Conservation (phyloP, 2,329 filamentous ascomycete genomes). For the Claviceps spartinae region DNA sequence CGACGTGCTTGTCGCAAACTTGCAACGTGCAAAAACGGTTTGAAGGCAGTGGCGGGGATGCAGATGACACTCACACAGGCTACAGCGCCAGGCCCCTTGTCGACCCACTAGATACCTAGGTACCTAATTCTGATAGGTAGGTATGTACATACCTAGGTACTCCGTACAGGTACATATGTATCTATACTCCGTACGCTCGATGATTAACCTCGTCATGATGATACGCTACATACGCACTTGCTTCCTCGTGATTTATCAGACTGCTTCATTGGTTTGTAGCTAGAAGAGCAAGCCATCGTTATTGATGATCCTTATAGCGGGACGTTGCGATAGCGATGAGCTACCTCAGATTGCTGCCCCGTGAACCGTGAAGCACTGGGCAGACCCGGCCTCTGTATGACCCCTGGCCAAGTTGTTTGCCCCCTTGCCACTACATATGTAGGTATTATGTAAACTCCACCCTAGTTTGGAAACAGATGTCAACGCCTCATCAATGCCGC, state of each 20-base stretch:
- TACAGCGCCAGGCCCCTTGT: background rate
- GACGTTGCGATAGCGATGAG: background rate
- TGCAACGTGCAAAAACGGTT: background rate
- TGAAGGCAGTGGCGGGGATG: background rate
- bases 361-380: background rate
- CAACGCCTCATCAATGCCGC: slow-evolving; percentile 7
- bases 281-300: background rate
- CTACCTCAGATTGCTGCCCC: background rate
- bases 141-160: background rate
- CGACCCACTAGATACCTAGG: background rate
- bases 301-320: background rate
- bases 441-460: background rate
- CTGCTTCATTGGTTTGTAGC: background rate
- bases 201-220: slow-evolving; percentile 11
- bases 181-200: background rate
- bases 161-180: too few relatives aligned
- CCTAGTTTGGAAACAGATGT: slow-evolving; percentile 6
- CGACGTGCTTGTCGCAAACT: background rate
- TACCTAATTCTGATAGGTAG: too few relatives aligned
- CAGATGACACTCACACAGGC: background rate
- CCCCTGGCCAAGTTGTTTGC: slow-evolving; percentile 1
- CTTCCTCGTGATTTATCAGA: background rate
- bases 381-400: background rate
- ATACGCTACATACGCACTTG: slow-evolving; percentile 1
- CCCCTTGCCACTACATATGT: slow-evolving; percentile 2